Percentiles rank a stretch among this genome's conserved stretches.
These are phyloP conservation scores for Linaria vulgaris DNA, from an alignment of 257 asterid species.

Conservation along the genomic window DNA sequence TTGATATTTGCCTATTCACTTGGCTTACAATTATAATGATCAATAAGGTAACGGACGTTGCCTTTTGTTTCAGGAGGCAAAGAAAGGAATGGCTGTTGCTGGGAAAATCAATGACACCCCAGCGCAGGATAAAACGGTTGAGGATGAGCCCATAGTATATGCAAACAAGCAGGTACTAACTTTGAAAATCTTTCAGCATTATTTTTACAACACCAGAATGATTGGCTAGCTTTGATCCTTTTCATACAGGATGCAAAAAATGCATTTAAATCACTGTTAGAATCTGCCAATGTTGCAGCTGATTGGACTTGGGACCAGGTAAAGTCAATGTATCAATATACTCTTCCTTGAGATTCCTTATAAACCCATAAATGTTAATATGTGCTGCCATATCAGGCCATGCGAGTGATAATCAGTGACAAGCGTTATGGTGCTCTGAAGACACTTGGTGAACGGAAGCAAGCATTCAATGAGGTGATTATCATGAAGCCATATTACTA, in stretches of 20 bases:
- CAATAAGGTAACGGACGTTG: neutral
- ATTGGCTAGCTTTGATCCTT: slow-evolving; percentile 17
- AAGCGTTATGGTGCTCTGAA: slow-evolving; percentile 89
- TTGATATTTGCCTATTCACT: slow-evolving; percentile 12
- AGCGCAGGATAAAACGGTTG: slow-evolving; percentile 63
- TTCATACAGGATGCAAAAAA: slow-evolving; percentile 81
- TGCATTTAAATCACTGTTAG: slow-evolving; percentile 86
- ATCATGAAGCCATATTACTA: slow-evolving; percentile 10
- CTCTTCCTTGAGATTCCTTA: slow-evolving; percentile 22
- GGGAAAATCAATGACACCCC: slow-evolving; percentile 50
- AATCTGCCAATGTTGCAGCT: slow-evolving; percentile 83
- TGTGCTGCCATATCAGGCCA: slow-evolving; percentile 57
- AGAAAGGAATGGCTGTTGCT: slow-evolving; percentile 50
- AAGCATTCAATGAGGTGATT: slow-evolving; percentile 94
- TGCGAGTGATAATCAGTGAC: slow-evolving; percentile 90
- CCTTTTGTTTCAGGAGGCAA: slow-evolving; percentile 51
- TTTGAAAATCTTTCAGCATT: slow-evolving; percentile 28
- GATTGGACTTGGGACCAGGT: slow-evolving; percentile 99
- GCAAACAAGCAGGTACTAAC: slow-evolving; percentile 80
- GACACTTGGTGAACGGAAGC: slow-evolving; percentile 97
- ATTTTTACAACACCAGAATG: slow-evolving; percentile 6
- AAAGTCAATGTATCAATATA: slow-evolving; percentile 16
- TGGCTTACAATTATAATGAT: neutral
- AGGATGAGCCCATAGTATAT: slow-evolving; percentile 65
- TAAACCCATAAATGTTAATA: slow-evolving; percentile 23